Evolutionary conservation across 257 asterid species (phyloP), one percentile per base, ranked within the genome.

Genomic region (Schizonepeta tenuifolia): DNA sequence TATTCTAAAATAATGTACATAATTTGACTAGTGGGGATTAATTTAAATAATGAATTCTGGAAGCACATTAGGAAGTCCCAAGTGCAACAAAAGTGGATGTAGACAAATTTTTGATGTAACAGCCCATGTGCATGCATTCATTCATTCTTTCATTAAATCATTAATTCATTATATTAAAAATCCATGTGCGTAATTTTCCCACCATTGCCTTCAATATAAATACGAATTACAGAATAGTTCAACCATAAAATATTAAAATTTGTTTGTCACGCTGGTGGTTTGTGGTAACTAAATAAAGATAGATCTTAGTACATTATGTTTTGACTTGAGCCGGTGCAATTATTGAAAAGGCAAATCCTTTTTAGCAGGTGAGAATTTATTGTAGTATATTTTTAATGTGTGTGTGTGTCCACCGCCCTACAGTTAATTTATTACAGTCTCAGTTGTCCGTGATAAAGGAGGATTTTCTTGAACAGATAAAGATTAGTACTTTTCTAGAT

Each of bases 101-200:
- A n/a, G 67, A 67, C 76, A 75, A 75, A 72, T 53, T 72, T 63
- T 40, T 69, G 77, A 68, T 31, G 70, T 60, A 67, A 71, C 84
- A 71, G 6, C 69, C 77, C 82, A 78, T 68, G 82, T 78, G 76
- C 12, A 0, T 49, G 57, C 44, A n/a, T 49, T 71, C 53, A 38
- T 9, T 36, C 9, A 36, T 36, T 38, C 11, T 8, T 36, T 35
- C 40, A 35, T 35, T 35, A 2, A 2, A 36, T 71, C 53, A 24
- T 31, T 72, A 38, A 22, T 69, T 67, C 47, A 46, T 31, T 13
- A 22, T 58, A 35, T 21, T 62, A 61, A 47, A 31, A 69, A 21
- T 56, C 56, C 51, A 68, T 41, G 67, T 51, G 72, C 21, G 10
- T 60, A 31, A 56, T 65, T 59, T 21, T 33, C 43, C 66, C 49